These are phyloP conservation scores for Oryza brachyantha DNA, from an alignment of 176 grass and related monocot genomes.

Conservation along the genomic window DNA sequence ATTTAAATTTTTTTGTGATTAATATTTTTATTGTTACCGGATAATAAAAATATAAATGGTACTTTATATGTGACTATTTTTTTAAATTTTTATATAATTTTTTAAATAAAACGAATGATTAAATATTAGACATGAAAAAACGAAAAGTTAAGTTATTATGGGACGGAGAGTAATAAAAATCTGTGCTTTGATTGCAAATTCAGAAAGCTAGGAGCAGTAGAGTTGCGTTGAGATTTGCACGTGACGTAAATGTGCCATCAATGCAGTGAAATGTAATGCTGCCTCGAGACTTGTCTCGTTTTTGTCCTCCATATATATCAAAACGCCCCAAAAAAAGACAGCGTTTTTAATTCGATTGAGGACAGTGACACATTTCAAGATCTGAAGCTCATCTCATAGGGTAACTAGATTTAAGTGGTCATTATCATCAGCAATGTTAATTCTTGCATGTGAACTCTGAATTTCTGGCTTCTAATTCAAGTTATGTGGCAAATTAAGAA, in stretches of 20 bases:
- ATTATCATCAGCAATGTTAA: not conserved
- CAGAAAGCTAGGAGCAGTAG: not conserved
- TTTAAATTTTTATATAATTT: no score
- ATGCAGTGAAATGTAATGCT: not conserved
- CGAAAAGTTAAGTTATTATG: no score
- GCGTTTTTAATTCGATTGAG: not conserved
- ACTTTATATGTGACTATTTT: no score
- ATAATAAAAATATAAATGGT: no score
- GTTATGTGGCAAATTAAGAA: not conserved
- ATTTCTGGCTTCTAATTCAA: no score
- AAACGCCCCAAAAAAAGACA: not conserved
- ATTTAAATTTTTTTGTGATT: no score
- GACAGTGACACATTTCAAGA: not conserved
- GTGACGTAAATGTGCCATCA: not conserved
- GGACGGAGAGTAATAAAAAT: no score
- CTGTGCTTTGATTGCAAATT: no score
- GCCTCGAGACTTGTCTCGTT: not conserved
- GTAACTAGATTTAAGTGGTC: not conserved
- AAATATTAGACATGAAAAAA: no score
- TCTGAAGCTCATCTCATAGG: not conserved
- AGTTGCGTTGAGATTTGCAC: not conserved
- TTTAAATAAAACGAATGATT: no score
- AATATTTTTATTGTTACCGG: no score
- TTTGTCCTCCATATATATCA: not conserved
- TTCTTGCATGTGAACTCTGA: not conserved